Evolutionary conservation across 768 basidiomycete genomes (phyloP).

Genomic region (Phallus indusiatus): DNA sequence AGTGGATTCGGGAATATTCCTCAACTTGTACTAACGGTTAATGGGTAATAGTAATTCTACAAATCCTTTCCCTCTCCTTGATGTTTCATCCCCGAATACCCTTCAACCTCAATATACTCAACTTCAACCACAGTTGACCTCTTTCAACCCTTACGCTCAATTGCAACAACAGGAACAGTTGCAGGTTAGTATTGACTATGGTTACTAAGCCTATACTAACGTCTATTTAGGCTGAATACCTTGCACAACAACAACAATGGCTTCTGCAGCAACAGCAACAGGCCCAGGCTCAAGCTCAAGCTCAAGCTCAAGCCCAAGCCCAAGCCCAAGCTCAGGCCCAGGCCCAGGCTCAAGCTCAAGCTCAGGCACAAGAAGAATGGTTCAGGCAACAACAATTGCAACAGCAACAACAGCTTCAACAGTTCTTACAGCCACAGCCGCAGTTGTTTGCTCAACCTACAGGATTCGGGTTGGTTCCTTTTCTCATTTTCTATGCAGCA

Average conservation of each 20-base stretch:
- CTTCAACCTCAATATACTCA: conserved; percentile 72
- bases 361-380: conserved; percentile 32
- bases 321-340: conserved; percentile 32
- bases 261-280: conserved; percentile 60
- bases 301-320: conserved; percentile 30
- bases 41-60: conserved; percentile 18
- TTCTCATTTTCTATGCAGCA: neutral
- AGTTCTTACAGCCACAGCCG: conserved; percentile 33
- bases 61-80: conserved; percentile 53
- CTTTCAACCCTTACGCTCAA: conserved; percentile 93
- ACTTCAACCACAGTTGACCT: conserved; percentile 77
- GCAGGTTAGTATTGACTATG: conserved; percentile 32
- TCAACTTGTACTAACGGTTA: conserved; percentile 7
- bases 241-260: conserved; percentile 58
- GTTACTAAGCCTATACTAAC: neutral
- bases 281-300: conserved; percentile 38
- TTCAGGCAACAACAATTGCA: conserved; percentile 22
- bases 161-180: conserved; percentile 77
- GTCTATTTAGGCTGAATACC: conserved; percentile 29
- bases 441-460: conserved; percentile 52
- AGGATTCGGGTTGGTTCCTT: conserved; percentile 53
- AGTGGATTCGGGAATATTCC: conserved; percentile 22
- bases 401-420: conserved; percentile 35
- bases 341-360: conserved; percentile 27
- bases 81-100: conserved; percentile 50